Percentiles rank a stretch among this genome's conserved stretches.
Conservation (phyloP, 1,139 yeast genomes). For the Suhomyces kunorum region DNA sequence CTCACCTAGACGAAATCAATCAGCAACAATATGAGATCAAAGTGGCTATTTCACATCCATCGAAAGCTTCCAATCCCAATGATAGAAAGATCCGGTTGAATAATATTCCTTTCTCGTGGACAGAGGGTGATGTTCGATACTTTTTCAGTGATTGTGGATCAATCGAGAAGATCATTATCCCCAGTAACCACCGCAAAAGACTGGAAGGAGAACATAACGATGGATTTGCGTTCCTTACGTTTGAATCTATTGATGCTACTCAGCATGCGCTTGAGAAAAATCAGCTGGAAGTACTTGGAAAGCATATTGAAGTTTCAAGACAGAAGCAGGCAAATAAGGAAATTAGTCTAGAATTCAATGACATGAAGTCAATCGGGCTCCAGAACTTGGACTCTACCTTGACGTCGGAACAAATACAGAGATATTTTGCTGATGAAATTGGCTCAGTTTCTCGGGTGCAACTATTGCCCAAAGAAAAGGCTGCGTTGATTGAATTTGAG, state of each 20-base stretch:
- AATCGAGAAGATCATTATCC: constrained; percentile 54
- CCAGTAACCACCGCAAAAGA: constrained; percentile 35
- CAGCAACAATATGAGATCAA: constrained; percentile 37
- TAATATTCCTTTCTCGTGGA: constrained; percentile 47
- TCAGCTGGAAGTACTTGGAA: no score
- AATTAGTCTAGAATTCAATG: constrained; percentile 29
- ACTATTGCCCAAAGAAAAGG: constrained; percentile 48
- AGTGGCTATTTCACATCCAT: constrained; percentile 62
- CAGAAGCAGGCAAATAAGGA: constrained; percentile 21
- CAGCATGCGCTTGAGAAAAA: no score
- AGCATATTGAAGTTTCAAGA: constrained; percentile 47
- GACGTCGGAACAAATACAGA: constrained; percentile 41
- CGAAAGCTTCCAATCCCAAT: constrained; percentile 45
- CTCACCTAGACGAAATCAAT: constrained; percentile 23
- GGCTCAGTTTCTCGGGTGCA: constrained; percentile 45
- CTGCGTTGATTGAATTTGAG: constrained; percentile 57
- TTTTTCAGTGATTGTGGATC: constrained; percentile 32
- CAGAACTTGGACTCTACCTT: constrained; percentile 50
- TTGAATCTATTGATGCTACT: constrained; percentile 39
- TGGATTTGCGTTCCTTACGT: constrained; percentile 62
- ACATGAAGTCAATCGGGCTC: constrained; percentile 42
- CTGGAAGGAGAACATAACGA: constrained; percentile 31
- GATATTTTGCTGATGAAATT: constrained; percentile 31
- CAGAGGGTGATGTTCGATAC: constrained; percentile 28
- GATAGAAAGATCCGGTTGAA: constrained; percentile 56